Base-by-base conservation (phyloP, 371 early-diverging fungal species). In the Conidiobolus incongruus region DNA sequence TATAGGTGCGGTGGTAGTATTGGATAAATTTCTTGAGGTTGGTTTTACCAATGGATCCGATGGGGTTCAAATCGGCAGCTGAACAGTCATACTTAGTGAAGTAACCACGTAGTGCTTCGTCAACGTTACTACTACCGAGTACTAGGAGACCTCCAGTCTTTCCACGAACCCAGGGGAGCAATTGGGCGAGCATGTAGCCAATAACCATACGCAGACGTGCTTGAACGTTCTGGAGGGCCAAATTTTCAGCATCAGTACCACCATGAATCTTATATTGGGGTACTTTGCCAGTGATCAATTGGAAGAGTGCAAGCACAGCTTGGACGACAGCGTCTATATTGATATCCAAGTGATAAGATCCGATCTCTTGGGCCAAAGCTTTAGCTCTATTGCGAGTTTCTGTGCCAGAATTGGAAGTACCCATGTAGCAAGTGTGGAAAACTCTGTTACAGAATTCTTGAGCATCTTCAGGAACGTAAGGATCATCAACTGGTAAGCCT, bases 71-170 rank as follows among this genome's bases (percentile, higher is more conserved):
- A 58, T 95, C 96, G 0, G 94, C 98, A 54, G 84, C 83, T 13
- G 93, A 89, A 50, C 96, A 94, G 51, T 97, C 96, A 58, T 95
- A 95, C 52, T 97, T 97, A 23, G 98, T 97, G 34, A 92, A 71
- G 49, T 97, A 94, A 2, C 96, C 98, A 35, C 94, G 72, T 39
- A 97, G 61, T 47, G 79, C 77, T 63, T 97, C 96, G 53, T 97
- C 98, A 0, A 94, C 92, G 52, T 97, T 97, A 23, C 93, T 80
- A 40, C 85, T 83, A 22, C 92, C 92, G 36, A 97, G 66, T 0
- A 97, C 98, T 23, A 97, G 68, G 43, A 97, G 53, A 1, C 78
- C 70, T 1, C 78, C 81, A 26, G 49, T 53, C n/a, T 62, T 55
- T 22, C 77, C 73, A 20, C 92, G 75, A 20, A 62, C 64, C 95